These are phyloP conservation scores for Eutrema heterophyllum DNA, from an alignment of 345 rosid genomes.

Conservation along the genomic window DNA sequence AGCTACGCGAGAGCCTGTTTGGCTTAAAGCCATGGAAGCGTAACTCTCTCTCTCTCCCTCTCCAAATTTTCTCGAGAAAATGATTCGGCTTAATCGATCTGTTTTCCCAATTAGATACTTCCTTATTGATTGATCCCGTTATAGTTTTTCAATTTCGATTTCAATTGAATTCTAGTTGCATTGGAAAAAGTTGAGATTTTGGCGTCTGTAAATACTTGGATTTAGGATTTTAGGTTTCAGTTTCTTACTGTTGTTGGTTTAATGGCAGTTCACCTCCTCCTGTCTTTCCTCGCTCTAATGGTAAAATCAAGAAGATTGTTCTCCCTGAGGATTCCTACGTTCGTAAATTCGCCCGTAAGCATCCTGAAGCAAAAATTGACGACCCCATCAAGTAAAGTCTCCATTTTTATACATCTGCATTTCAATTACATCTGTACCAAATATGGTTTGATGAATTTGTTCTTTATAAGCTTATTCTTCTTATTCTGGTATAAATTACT, in stretches of 20 bases:
- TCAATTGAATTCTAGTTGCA: neutral
- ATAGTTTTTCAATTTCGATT: neutral
- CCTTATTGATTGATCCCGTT: neutral
- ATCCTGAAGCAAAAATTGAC: constrained; percentile 49
- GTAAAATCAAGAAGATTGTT: constrained; percentile 57
- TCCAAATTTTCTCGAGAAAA: neutral
- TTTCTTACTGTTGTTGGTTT: neutral
- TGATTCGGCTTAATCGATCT: neutral
- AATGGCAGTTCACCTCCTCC: constrained; percentile 56
- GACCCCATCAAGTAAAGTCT: constrained; percentile 63
- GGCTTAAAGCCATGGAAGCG: constrained; percentile 97
- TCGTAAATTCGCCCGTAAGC: constrained; percentile 55
- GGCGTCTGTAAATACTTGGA: neutral
- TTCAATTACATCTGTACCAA: neutral
- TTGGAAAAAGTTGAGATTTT: constrained; percentile 2
- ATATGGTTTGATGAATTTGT: neutral
- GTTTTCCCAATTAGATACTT: neutral
- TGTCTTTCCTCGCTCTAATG: constrained; percentile 60
- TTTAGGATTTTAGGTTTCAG: neutral
- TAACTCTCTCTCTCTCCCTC: constrained; percentile 32
- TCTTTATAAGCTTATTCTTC: neutral
- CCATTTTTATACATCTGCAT: neutral
- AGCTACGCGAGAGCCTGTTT: constrained; percentile 64
- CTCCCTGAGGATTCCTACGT: constrained; percentile 81
- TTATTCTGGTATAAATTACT: neutral